Percentiles rank a stretch among this genome's conserved stretches.
phyloP scores from a whole-genome alignment of 176 grass and related monocot genomes.

The Hyparrhenia diplandra region DNA sequence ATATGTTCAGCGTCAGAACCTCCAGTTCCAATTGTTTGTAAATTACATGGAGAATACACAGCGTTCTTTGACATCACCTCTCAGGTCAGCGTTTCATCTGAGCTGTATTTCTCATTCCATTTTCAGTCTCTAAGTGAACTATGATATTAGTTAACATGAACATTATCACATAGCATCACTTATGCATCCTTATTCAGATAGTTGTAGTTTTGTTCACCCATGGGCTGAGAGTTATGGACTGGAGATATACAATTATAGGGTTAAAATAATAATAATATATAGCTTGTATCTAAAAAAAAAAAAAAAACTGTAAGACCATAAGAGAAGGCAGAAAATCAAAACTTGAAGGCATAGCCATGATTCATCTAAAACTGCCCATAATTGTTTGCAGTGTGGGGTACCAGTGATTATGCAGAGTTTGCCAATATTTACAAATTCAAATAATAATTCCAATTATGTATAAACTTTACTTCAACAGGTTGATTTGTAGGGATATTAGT shows the following conservation, averaged over 20 bases:
- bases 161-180: too few relatives aligned
- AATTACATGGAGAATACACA: slow-evolving; percentile 28
- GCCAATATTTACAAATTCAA: neutral
- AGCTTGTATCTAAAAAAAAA: too few relatives aligned
- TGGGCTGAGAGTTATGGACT: neutral
- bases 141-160: neutral
- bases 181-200: neutral
- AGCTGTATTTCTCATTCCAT: slow-evolving; percentile 4
- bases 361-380: neutral
- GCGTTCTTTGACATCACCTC: slow-evolving; percentile 30
- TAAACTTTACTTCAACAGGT: neutral
- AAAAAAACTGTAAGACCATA: neutral
- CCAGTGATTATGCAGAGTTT: neutral
- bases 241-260: neutral
- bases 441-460: neutral
- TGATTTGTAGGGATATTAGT: neutral
- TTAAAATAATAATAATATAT: neutral
- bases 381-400: neutral
- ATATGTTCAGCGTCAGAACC: slow-evolving; percentile 1
- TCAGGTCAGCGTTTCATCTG: neutral
- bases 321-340: neutral
- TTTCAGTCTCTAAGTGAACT: slow-evolving; percentile 13
- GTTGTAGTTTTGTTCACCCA: neutral
- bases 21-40: slow-evolving; percentile 23
- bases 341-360: neutral